Evolutionary conservation across 2,329 filamentous ascomycete genomes (phyloP), one percentile per base, ranked within the genome.

Genomic region (Curvularia sp.): DNA sequence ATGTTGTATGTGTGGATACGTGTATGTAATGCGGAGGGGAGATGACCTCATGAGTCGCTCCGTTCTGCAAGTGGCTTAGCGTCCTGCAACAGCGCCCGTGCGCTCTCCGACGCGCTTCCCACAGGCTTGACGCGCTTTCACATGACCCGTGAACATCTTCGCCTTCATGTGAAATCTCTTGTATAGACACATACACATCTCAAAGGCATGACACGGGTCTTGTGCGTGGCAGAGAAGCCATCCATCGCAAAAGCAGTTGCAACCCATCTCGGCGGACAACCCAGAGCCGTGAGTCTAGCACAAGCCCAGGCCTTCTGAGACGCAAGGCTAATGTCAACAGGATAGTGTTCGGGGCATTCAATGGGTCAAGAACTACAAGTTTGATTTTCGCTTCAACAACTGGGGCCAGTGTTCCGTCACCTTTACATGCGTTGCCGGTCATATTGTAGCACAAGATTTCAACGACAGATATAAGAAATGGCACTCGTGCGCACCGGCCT

Each of bases 231-330:
- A 59, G 90, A 93, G 78, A 93, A 99, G 83, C 93, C 93, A 34
- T 96, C 94, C 41, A 97, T 99, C 63, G 92, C 95, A 57, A 97
- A 95, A 79, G 93, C 94, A 36, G 94, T 99, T 49, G 92, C 95
- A 38, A 86, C 88, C 57, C 94, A 98, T 81, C 84, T 99, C 27
- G 91, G 90, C 30, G 94, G 95, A 49, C 91, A 92, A 47, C 83
- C 88, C 57, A 85, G 86, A 75, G 88, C 86, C 53, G 92, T 96
- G 61, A 55, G 71, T 50, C 34, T 36, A 5, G 18, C 9, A 27
- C n/a, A 38, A 13, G 23, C 25, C 32, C 34, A 28, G n/a, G n/a
- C 34, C 10, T 13, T 18, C 25, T 18, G 15, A 39, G 23, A 46
- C 36, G 23, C 8, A 54, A 34, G 42, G 43, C 65, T 67, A 52